Evolutionary conservation across 192 early-diverging fungal species (phyloP).

Genomic region (Chytriomyces confervae): DNA sequence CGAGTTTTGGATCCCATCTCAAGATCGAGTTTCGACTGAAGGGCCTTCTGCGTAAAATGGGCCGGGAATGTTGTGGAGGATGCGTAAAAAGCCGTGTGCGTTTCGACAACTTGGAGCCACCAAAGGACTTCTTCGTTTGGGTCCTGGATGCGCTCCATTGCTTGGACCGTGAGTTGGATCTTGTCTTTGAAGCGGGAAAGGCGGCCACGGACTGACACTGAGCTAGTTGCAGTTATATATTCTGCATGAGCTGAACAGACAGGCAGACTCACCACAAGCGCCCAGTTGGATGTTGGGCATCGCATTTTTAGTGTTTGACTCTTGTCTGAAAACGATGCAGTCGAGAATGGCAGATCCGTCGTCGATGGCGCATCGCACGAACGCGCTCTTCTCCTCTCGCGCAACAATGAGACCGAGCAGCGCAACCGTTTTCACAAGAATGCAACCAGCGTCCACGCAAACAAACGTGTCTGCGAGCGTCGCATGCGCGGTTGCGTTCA

Average conservation of each 20-base stretch:
- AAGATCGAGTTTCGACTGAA: background rate
- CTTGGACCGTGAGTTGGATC: conserved; percentile 5
- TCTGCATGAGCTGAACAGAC: too few species aligned
- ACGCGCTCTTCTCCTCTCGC: background rate
- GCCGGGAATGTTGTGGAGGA: background rate
- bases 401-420: conserved; percentile 15
- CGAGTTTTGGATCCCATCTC: background rate
- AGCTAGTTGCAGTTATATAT: background rate
- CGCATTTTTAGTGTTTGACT: background rate
- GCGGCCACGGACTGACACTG: conserved; percentile 1
- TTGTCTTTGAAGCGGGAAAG: background rate
- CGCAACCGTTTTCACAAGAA: background rate
- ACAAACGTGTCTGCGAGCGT: background rate
- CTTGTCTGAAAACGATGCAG: conserved; percentile 1
- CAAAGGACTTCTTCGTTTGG: conserved; percentile 5
- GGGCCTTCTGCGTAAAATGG: background rate
- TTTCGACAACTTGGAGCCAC: conserved; percentile 11
- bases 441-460: background rate
- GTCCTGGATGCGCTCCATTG: conserved; percentile 5
- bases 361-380: background rate
- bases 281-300: background rate
- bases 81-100: conserved; percentile 2
- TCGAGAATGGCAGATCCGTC: conserved; percentile 5
- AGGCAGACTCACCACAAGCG: background rate
- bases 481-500: background rate